Evolutionary conservation across 2,329 filamentous ascomycete genomes (phyloP).

Genomic region (Zasmidium cellare): DNA sequence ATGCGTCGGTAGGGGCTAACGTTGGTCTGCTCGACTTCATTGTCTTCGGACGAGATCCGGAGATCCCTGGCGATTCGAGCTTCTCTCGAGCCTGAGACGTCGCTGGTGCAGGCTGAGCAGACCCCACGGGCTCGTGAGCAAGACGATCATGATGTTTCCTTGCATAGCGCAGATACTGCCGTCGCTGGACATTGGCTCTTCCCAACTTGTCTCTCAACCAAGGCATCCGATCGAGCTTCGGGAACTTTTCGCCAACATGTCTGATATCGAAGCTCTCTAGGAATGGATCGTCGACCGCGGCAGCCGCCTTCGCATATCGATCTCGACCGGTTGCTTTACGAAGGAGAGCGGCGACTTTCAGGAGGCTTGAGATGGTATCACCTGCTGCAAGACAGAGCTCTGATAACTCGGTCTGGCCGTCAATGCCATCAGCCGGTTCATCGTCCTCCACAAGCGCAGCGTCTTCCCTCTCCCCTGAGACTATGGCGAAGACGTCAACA

Average conservation of each 20-base stretch:
- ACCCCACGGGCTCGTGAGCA: background rate
- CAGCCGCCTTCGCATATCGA: constrained; percentile 25
- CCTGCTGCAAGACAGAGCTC: constrained; percentile 11
- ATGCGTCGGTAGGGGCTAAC: too few relatives aligned
- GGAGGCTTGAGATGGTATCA: constrained; percentile 27
- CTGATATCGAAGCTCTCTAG: constrained; percentile 22
- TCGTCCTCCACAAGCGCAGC: background rate
- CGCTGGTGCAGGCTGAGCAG: background rate
- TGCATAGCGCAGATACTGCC: constrained; percentile 27
- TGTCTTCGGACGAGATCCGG: too few relatives aligned
- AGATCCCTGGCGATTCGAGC: too few relatives aligned
- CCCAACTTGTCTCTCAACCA: constrained; percentile 27
- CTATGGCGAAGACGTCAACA: background rate
- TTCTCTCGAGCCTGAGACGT: background rate
- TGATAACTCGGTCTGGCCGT: constrained; percentile 25
- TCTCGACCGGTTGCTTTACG: constrained; percentile 27
- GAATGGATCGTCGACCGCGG: constrained; percentile 12
- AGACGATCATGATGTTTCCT: constrained; percentile 20
- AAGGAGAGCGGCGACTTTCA: constrained; percentile 29
- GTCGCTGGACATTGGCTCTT: constrained; percentile 26
- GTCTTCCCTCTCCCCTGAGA: background rate
- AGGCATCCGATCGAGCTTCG: constrained; percentile 16
- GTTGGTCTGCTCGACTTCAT: too few relatives aligned
- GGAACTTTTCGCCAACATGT: constrained; percentile 29
- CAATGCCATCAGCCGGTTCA: background rate